Conservation (phyloP, 2,329 filamentous ascomycete species). For the Hymenoscyphus repandus region DNA sequence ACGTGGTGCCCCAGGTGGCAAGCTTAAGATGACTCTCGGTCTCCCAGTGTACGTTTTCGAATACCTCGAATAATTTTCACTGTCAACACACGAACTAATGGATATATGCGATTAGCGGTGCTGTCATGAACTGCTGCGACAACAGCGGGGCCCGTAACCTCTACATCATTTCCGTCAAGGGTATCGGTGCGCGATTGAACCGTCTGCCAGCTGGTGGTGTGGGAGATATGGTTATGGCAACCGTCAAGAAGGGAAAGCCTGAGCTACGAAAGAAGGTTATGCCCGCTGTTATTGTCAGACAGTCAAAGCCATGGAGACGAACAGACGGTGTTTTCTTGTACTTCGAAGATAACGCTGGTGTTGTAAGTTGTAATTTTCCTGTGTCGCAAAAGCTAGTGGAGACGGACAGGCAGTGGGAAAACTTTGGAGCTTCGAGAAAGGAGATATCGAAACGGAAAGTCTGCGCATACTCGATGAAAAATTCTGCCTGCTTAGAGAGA, state of each 20-base stretch:
- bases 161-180: conserved; percentile 99
- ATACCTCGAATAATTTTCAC: conserved; percentile 28
- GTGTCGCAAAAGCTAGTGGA: conserved; percentile 1
- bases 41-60: conserved; percentile 85
- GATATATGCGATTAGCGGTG: conserved; percentile 58
- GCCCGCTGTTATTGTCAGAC: conserved; percentile 97
- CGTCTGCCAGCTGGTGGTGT: conserved; percentile 95
- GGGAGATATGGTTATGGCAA: conserved; percentile 99
- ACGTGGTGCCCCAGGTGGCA: conserved; percentile 95
- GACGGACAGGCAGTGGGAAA: neutral
- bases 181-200: conserved; percentile 96
- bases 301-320: conserved; percentile 99
- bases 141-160: conserved; percentile 98
- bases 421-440: neutral
- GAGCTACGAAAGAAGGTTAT: conserved; percentile 99
- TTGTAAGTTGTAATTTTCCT: conserved; percentile 58
- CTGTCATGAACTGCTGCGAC: conserved; percentile 99
- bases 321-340: conserved; percentile 98
- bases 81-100: neutral
- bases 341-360: conserved; percentile 99
- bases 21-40: conserved; percentile 99
- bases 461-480: neutral
- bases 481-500: neutral
- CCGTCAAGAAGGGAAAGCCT: conserved; percentile 99
- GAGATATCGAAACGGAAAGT: neutral